These are phyloP conservation scores for Lonicera japonica DNA, from an alignment of 129 eudicot genomes.

Conservation along the genomic window DNA sequence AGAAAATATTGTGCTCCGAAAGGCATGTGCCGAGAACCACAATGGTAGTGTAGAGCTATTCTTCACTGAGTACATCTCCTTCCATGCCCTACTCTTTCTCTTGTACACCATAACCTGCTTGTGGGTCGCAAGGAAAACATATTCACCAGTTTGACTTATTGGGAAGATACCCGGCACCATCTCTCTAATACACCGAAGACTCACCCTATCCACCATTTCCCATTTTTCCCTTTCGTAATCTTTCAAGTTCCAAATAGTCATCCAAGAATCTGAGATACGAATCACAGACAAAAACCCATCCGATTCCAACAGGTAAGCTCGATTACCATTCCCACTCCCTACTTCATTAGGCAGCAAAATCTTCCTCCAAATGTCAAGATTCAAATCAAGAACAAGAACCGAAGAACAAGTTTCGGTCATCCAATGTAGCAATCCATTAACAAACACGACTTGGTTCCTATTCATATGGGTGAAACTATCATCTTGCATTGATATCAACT, in stretches of 20 bases:
- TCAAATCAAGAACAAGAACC: constrained; percentile 76
- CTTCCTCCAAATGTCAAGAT: constrained; percentile 62
- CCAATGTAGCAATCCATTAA: constrained; percentile 75
- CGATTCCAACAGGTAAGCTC: constrained; percentile 73
- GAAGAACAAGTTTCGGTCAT: constrained; percentile 52
- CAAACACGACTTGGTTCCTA: constrained; percentile 70
- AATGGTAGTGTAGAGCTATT: constrained; percentile 61
- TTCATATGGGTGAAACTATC: constrained; percentile 86
- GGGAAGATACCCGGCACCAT: constrained; percentile 93
- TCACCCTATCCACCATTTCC: constrained; percentile 76
- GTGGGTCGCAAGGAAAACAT: constrained; percentile 72
- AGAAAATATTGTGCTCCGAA: constrained; percentile 56
- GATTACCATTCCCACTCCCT: constrained; percentile 47
- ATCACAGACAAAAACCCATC: constrained; percentile 70
- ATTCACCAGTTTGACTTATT: constrained; percentile 52
- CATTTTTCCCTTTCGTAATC: constrained; percentile 54
- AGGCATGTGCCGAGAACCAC: constrained; percentile 87
- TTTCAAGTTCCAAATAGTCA: constrained; percentile 74
- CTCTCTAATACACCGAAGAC: constrained; percentile 81
- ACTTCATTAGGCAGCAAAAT: constrained; percentile 52
- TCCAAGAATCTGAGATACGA: constrained; percentile 79
- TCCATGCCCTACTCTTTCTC: constrained; percentile 60
- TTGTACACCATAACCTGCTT: constrained; percentile 78
- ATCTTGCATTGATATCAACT: constrained; percentile 57
- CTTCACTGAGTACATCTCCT: constrained; percentile 82